These are phyloP conservation scores for Salix koriyanagi DNA, from an alignment of 345 rosid genomes.

Conservation along the genomic window DNA sequence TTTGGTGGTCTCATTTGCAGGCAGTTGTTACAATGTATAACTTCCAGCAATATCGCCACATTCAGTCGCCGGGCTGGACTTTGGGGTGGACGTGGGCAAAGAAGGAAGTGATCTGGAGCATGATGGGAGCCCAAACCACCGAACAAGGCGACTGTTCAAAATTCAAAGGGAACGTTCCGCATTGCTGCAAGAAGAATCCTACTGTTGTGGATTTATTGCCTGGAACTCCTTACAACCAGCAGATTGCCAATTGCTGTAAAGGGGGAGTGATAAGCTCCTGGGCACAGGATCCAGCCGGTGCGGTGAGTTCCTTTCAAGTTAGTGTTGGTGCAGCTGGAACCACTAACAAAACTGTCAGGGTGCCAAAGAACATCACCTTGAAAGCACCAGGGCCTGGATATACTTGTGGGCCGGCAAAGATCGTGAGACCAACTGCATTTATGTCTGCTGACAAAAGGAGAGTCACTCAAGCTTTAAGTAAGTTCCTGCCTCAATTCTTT, in stretches of 20 bases:
- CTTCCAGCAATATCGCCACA: slow-evolving; percentile 36
- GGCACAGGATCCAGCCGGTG: slow-evolving; percentile 24
- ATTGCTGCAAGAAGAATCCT: slow-evolving; percentile 30
- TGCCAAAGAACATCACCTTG: slow-evolving; percentile 33
- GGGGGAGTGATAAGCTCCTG: slow-evolving; percentile 29
- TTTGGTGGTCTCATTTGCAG: slow-evolving; percentile 1
- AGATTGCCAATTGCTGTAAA: slow-evolving; percentile 36
- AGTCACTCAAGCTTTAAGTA: slow-evolving; percentile 32
- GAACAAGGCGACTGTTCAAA: slow-evolving; percentile 33
- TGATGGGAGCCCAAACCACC: slow-evolving; percentile 29
- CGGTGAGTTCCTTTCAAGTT: slow-evolving; percentile 27
- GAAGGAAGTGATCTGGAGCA: slow-evolving; percentile 33
- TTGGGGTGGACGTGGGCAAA: slow-evolving; percentile 32
- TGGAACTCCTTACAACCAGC: slow-evolving; percentile 35
- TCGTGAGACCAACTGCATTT: slow-evolving; percentile 22
- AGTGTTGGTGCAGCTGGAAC: slow-evolving; percentile 36
- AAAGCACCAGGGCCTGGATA: slow-evolving; percentile 34
- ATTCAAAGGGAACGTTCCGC: slow-evolving; percentile 28
- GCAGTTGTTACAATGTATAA: slow-evolving; percentile 31
- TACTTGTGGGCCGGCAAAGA: slow-evolving; percentile 32
- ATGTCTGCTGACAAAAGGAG: slow-evolving; percentile 25
- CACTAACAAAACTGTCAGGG: slow-evolving; percentile 27
- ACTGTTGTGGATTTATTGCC: slow-evolving; percentile 32
- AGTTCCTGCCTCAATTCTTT: neutral
- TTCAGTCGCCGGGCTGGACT: slow-evolving; percentile 35